phyloP scores from a whole-genome alignment of 176 grass and related monocot species.

The Avena atlantica region DNA sequence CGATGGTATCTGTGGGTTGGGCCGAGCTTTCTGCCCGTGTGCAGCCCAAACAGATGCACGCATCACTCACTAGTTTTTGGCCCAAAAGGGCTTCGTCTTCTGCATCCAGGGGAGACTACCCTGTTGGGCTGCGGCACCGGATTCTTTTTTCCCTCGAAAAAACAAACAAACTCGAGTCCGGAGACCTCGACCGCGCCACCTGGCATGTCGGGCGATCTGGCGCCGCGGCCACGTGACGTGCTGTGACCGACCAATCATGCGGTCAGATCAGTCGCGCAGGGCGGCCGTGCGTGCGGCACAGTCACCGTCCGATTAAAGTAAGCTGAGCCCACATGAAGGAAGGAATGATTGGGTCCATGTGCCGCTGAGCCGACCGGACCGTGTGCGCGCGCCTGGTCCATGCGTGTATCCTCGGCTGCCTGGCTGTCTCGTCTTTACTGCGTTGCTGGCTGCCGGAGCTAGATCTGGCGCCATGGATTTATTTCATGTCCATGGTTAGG shows the following conservation, averaged over 20 bases:
- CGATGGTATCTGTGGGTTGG: not conserved
- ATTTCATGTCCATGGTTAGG: too few relatives aligned
- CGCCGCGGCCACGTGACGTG: not conserved
- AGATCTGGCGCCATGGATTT: not conserved
- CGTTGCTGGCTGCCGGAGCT: not conserved
- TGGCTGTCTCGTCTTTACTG: not conserved
- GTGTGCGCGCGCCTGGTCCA: not conserved
- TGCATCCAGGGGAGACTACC: too few relatives aligned
- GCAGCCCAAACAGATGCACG: not conserved
- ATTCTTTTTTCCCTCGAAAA: too few relatives aligned
- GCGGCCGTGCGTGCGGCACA: not conserved
- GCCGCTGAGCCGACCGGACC: not conserved
- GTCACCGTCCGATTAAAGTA: not conserved
- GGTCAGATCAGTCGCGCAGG: too few relatives aligned
- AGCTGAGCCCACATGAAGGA: not conserved
- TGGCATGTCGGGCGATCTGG: not conserved
- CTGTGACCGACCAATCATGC: too few relatives aligned
- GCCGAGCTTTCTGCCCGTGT: not conserved
- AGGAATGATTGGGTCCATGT: constrained; percentile 31
- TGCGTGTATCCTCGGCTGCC: not conserved
- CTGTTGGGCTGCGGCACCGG: too few relatives aligned
- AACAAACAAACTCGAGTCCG: too few relatives aligned
- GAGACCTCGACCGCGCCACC: not conserved
- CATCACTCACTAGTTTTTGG: not conserved
- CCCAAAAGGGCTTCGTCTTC: not conserved